A percentile compares a stretch with the other conserved stretches of the same genome.
phyloP scores from a whole-genome alignment of 2,329 filamentous ascomycete genomes.

The Zymoseptoria crescenta region DNA sequence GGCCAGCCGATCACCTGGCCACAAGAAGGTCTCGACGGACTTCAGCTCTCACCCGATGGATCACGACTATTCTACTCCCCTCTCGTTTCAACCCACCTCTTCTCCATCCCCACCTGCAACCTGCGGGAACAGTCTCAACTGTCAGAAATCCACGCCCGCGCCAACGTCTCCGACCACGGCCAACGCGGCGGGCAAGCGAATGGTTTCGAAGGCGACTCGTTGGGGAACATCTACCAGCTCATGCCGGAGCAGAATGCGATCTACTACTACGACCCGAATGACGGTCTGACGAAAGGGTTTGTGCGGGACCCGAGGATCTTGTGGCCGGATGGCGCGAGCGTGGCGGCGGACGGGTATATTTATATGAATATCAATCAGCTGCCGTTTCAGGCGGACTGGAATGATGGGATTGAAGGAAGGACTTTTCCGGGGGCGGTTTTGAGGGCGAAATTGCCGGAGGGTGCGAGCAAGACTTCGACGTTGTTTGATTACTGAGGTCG shows the following conservation, averaged over 20 bases:
- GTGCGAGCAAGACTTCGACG: conserved; percentile 33
- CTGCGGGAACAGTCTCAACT: conserved; percentile 28
- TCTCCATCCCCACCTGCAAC: conserved; percentile 25
- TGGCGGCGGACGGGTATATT: conserved; percentile 39
- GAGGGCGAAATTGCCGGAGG: conserved; percentile 35
- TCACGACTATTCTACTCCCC: conserved; percentile 39
- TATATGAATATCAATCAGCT: conserved; percentile 46
- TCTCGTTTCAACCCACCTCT: conserved; percentile 33
- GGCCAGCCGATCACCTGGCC: conserved; percentile 22
- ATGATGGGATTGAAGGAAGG: conserved; percentile 38
- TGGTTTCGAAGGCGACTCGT: conserved; percentile 38
- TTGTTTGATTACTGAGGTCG: conserved; percentile 15
- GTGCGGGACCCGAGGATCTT: conserved; percentile 38
- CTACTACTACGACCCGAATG: conserved; percentile 37
- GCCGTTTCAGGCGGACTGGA: conserved; percentile 42
- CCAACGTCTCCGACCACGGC: conserved; percentile 41
- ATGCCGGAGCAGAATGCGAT: conserved; percentile 42
- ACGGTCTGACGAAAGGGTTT: conserved; percentile 32
- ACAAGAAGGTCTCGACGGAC: conserved; percentile 32
- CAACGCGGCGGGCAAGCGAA: conserved; percentile 40
- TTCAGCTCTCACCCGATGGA: conserved; percentile 30
- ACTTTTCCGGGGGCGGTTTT: conserved; percentile 39
- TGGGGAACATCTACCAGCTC: conserved; percentile 40
- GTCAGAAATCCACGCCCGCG: conserved; percentile 35
- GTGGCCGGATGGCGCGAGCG: conserved; percentile 38